Evolutionary conservation across 2,329 filamentous ascomycete genomes (phyloP), one percentile per base, ranked within the genome.

Genomic region (Clarireedia hainanense): DNA sequence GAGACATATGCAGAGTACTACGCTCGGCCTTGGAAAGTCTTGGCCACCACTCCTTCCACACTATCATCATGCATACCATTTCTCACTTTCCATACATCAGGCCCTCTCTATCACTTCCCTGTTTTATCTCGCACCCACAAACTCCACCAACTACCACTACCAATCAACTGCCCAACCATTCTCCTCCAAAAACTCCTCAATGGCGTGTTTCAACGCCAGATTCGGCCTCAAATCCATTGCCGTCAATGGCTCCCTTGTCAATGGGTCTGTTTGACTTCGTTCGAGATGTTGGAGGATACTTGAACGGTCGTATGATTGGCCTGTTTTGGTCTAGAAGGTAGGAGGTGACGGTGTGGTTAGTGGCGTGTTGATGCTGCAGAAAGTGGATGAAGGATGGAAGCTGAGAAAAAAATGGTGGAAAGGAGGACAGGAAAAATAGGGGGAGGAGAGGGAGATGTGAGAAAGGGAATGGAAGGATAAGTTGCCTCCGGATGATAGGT

Each of bases 81-180:
- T 34, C 30, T 12, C 30, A 34, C 12, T 34, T 12, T 34, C 30
- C 10, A 34, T 34, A 9, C 1, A 9, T 5, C 30, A 9, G 30
- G 4, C 30, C 30, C 30, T 34, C 30, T 34, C 3, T 12, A 34
- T 34, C 30, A 34, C 2, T 23, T 51, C 3, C 12, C 26, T 15
- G 1, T 2, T 15, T 15, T 17, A 5, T 26, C 5, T 7, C 6
- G 17, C 27, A 34, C 30, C 27, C 17, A 6, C 6, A 34, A 34
- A 12, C 7, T 15, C 17, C 9, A 2, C n/a, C 5, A 1, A 7
- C 26, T 27, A 27, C 12, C 37, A 56, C 57, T 60, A 95, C 86
- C 88, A 97, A 69, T 96, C 91, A 40, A 88, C 91, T 0, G 91
- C 90, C 89, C 94, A 96, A 9, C 90, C 91, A 65, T 96, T 96